Evolutionary conservation across 106 monocot species (phyloP), one percentile per base, ranked within the genome.

Genomic region (Dioscorea dumetorum): DNA sequence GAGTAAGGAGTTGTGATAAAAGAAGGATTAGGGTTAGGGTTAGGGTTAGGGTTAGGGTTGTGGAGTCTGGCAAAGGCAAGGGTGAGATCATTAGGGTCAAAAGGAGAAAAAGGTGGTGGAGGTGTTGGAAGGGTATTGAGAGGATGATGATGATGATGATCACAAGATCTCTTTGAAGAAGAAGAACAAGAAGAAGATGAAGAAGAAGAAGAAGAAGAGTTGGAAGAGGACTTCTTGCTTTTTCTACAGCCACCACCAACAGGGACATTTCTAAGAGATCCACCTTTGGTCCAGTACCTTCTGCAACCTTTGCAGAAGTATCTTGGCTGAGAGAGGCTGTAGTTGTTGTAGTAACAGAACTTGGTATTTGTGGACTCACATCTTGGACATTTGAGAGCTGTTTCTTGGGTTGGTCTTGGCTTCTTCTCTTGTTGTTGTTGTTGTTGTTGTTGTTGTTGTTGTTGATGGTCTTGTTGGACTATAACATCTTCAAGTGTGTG

Each of bases 311-410:
- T 84, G 76, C 84, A 88, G 73, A 84, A 88, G 78, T 87, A 83
- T 50, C 87, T 70, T 4, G 87, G 87, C 66, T 87, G 84, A 32
- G 88, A 81, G 23, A 81, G 78, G 71, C 75, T 78, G 73, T 80
- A 86, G 79, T 86, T 86, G 86, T 86, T 86, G 82, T 82, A 86
- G 73, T 85, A 85, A 77, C 84, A 85, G 66, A 85, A 85, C 67
- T 85, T 85, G 48, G 84, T 85, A 73, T 82, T 86, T 61, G 79
- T 73, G 22, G 84, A 84, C 8, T 84, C 88, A 49, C 88, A 88
- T 8, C 88, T 63, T 12, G 88, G 88, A 76, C 88, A 84, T 32
- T 66, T 70, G 33, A 81, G 80, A 18, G 80, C 63, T 31, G 80
- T 76, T 17, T 87, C 87, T 51, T 66, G 80, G 4, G 68, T 64